Conservation (phyloP, 352 stramenopile species). For the Globisporangium cylindrosporum region DNA sequence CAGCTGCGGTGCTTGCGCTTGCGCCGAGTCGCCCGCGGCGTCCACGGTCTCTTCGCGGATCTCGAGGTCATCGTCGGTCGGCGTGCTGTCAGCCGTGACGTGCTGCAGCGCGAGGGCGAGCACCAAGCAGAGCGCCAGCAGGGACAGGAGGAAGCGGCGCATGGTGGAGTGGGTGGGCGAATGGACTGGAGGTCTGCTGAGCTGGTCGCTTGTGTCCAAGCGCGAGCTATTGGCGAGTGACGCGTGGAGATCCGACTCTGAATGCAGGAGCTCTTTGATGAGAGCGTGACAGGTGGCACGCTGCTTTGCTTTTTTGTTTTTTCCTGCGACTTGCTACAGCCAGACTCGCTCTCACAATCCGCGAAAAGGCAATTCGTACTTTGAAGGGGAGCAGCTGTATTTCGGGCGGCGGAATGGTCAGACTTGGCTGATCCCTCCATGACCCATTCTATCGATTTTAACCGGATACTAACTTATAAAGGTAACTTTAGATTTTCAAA, state of each 20-base stretch:
- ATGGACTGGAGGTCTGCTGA: not conserved
- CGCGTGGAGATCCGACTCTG: not conserved
- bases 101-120: conserved; percentile 25
- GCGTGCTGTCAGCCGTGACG: conserved; percentile 22
- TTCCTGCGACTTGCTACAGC: not conserved
- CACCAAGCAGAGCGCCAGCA: conserved; percentile 47
- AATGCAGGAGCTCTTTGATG: conserved; percentile 7
- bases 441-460: not conserved
- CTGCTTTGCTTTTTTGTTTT: not conserved
- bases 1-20: conserved; percentile 24
- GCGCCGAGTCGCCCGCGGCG: conserved; percentile 17
- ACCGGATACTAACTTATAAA: not conserved
- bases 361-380: not conserved
- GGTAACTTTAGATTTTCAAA: not conserved
- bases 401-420: not conserved
- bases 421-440: not conserved
- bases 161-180: conserved; percentile 23
- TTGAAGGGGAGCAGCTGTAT: not conserved
- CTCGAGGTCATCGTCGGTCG: conserved; percentile 8
- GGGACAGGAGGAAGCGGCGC: conserved; percentile 37
- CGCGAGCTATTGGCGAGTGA: conserved; percentile 6
- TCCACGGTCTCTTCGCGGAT: conserved; percentile 52
- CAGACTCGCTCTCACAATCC: not conserved
- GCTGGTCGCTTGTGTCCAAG: not conserved
- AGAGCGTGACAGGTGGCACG: conserved; percentile 11